phyloP scores from a whole-genome alignment of 768 basidiomycete species.

The Boletus fagicola region DNA sequence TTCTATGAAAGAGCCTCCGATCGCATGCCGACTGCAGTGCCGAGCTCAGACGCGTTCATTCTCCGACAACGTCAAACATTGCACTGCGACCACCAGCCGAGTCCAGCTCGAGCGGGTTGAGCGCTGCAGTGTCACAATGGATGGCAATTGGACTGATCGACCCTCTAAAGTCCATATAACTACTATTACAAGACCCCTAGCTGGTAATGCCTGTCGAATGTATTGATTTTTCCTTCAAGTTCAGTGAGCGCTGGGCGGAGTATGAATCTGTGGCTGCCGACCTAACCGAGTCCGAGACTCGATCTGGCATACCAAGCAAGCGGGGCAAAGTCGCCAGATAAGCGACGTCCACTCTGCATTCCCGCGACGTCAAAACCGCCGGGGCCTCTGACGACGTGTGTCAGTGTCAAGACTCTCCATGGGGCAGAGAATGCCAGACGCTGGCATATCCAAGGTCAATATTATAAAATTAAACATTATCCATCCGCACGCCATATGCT shows the following conservation, averaged over 20 bases:
- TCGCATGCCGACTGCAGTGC: background rate
- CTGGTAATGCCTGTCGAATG: background rate
- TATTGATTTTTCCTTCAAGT: background rate
- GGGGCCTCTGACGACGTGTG: conserved; percentile 2
- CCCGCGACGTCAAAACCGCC: background rate
- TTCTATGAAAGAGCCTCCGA: background rate
- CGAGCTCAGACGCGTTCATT: background rate
- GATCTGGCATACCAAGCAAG: background rate
- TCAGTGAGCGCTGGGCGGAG: background rate
- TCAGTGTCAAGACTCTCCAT: background rate
- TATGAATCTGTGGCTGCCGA: too few species aligned
- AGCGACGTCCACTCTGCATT: background rate
- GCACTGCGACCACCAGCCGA: background rate
- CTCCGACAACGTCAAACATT: background rate
- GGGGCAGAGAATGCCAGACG: too few species aligned
- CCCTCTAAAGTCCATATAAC: background rate
- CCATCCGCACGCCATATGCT: background rate
- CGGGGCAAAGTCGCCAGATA: background rate
- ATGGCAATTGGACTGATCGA: background rate
- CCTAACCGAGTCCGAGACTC: background rate
- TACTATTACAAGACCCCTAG: background rate
- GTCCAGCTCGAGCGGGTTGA: too few species aligned
- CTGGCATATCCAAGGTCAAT: background rate
- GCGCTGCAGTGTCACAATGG: background rate
- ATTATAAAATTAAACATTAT: background rate